Evolutionary conservation across 225 moss, liverwort and hornwort genomes (phyloP).

Genomic region (Straminergon stramineum): DNA sequence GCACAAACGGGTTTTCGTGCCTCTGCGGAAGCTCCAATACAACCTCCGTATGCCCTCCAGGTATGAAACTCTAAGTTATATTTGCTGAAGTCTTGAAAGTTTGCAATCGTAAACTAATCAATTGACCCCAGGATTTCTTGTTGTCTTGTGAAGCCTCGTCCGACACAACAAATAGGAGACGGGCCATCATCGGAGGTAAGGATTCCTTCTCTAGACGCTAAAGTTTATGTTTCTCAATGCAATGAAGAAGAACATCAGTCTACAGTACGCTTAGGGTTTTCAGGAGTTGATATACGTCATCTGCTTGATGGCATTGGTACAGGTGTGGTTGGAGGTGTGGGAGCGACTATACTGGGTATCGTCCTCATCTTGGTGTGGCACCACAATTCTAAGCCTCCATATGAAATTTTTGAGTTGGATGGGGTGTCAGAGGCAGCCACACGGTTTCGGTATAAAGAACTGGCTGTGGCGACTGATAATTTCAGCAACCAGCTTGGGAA

Average conservation of each 20-base stretch:
- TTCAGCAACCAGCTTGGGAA: constrained; percentile 39
- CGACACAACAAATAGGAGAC: background rate
- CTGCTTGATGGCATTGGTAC: background rate
- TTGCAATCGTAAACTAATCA: background rate
- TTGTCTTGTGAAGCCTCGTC: constrained; percentile 10
- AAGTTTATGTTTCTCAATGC: background rate
- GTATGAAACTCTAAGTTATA: background rate
- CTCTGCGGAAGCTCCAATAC: constrained; percentile 18
- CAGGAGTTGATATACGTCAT: background rate
- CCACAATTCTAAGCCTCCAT: background rate
- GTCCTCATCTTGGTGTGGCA: background rate
- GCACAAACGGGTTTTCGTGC: constrained; percentile 14
- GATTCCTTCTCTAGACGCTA: background rate
- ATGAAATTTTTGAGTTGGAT: constrained; percentile 12
- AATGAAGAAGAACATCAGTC: background rate
- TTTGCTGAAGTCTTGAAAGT: background rate
- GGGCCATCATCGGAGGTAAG: constrained; percentile 10
- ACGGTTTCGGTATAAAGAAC: constrained; percentile 36
- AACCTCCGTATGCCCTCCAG: constrained; percentile 17
- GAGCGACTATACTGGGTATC: background rate
- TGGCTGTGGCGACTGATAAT: constrained; percentile 35
- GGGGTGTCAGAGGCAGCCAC: constrained; percentile 30
- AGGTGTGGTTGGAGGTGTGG: constrained; percentile 10
- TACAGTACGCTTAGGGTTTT: background rate
- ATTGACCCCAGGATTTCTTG: background rate